Conservation (phyloP, 2,329 filamentous ascomycete genomes). For the Pseudopithomyces maydicus region DNA sequence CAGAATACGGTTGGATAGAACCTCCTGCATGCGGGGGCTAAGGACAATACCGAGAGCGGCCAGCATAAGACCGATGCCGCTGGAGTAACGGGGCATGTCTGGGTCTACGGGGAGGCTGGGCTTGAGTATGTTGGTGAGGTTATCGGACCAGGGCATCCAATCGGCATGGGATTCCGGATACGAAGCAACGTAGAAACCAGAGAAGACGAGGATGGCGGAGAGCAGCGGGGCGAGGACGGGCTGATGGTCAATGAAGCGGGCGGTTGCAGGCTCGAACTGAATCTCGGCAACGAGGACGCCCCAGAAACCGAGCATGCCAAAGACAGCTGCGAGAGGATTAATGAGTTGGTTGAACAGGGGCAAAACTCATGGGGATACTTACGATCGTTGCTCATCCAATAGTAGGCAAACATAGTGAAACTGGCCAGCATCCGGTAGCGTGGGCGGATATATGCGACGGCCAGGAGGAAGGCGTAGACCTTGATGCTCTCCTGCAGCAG, state of each 20-base stretch:
- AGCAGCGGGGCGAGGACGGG: slow-evolving; percentile 5
- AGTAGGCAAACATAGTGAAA: slow-evolving; percentile 9
- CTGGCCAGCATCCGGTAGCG: slow-evolving; percentile 9
- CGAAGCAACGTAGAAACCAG: slow-evolving; percentile 9
- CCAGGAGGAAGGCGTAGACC: slow-evolving; percentile 11
- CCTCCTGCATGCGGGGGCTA: slow-evolving; percentile 7
- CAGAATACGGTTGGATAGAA: slow-evolving; percentile 5
- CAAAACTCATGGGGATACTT: background rate
- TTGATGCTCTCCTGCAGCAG: slow-evolving; percentile 13
- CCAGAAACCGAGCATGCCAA: slow-evolving; percentile 13
- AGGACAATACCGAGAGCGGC: slow-evolving; percentile 8
- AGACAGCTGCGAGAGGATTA: slow-evolving; percentile 8
- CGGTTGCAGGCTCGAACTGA: slow-evolving; percentile 10
- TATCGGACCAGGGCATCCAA: slow-evolving; percentile 11
- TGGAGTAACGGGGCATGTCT: slow-evolving; percentile 10
- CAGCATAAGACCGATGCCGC: slow-evolving; percentile 12
- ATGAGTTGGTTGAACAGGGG: background rate
- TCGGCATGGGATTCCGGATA: slow-evolving; percentile 11
- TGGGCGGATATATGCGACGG: slow-evolving; percentile 8
- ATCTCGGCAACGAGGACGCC: slow-evolving; percentile 13
- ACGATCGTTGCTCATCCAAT: slow-evolving; percentile 9
- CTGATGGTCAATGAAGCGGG: slow-evolving; percentile 9
- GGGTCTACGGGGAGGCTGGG: slow-evolving; percentile 8
- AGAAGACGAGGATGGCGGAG: slow-evolving; percentile 9
- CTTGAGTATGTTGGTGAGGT: slow-evolving; percentile 6